Base-by-base conservation (phyloP, 331 rosid genomes). In the Malus hybrid region DNA sequence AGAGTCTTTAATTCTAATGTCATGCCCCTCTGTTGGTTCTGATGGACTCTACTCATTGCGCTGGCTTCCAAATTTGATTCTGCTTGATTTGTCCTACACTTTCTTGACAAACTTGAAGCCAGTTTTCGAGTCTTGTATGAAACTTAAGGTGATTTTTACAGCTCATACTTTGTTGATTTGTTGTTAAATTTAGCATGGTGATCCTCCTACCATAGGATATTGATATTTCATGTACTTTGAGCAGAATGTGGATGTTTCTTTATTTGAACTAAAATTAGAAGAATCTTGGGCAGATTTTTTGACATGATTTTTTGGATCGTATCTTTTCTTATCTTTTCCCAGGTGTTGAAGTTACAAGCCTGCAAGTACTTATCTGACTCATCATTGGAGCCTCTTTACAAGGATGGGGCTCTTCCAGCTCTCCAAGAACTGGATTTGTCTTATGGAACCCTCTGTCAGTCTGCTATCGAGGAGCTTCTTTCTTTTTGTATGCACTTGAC, bases 381-480 rank as follows among this genome's bases (percentile, higher is more conserved):
- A 32, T 95, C 99, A n/a, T 89, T 95, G 71, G 99, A 92, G 81
- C 97, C 99, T 61, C 97, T 95, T 72, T 95, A 92, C 84, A 92
- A 95, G 76, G 85, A 90, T 71, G 93, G 92, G 75, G 96, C 97
- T 76, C 89, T 95, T 73, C 99, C 97, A 62, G 89, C 91, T 31
- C 97, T 95, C 72, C 88, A 92, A 80, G 99, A 95, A 86, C 80
- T 95, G 79, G 98, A 95, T 83, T 82, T 95, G 80, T 95, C 99
- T 28, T 95, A 95, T 72, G 98, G 96, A 81, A 88, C 93, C 50
- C 85, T 95, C 4, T 89, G 98, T 81, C 99, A 92, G 75, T 86
- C 93, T 65, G 96, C 99, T 39, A 95, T 95, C 50, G 99, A 95
- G 77, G 98, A 95, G 86, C 99, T 95, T 84, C 93, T 95, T 69